A percentile compares a stretch with the other conserved stretches of the same genome.
Conservation (phyloP, 768 basidiomycete genomes). For the Tricholoma furcatifolium region DNA sequence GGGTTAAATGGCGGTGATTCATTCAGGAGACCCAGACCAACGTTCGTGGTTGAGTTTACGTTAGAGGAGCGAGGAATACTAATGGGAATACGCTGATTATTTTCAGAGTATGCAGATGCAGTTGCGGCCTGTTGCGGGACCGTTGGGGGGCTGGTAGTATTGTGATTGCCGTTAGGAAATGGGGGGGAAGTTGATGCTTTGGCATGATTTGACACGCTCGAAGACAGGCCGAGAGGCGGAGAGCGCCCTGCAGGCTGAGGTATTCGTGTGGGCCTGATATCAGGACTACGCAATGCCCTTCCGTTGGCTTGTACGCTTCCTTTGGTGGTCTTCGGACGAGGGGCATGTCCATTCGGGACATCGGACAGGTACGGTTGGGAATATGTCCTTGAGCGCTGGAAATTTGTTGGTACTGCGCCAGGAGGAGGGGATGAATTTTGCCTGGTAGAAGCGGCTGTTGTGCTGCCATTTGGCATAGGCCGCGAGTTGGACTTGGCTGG, state of each 20-base stretch:
- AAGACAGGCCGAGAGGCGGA: slow-evolving; percentile 25
- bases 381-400: slow-evolving; percentile 60
- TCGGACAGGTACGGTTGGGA: slow-evolving; percentile 59
- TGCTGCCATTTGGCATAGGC: slow-evolving; percentile 25
- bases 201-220: slow-evolving; percentile 19
- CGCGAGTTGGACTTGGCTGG: slow-evolving; percentile 21
- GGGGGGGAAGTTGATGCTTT: slow-evolving; percentile 11
- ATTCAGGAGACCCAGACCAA: slow-evolving; percentile 49
- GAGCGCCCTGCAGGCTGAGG: slow-evolving; percentile 35
- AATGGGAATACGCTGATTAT: slow-evolving; percentile 3
- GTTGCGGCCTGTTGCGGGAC: slow-evolving; percentile 3
- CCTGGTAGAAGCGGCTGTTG: slow-evolving; percentile 25
- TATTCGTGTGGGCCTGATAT: slow-evolving; percentile 50
- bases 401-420: slow-evolving; percentile 20
- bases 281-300: slow-evolving; percentile 46
- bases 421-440: slow-evolving; percentile 23
- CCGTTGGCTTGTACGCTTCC: slow-evolving; percentile 27
- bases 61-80: neutral
- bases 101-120: slow-evolving; percentile 5
- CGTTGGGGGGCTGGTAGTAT: slow-evolving; percentile 13
- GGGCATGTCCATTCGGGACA: slow-evolving; percentile 25
- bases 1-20: slow-evolving; percentile 64
- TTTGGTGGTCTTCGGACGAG: slow-evolving; percentile 26
- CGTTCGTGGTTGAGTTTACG: slow-evolving; percentile 13
- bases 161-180: slow-evolving; percentile 17